Base-by-base conservation (phyloP, 768 basidiomycete species). In the Daedaleopsis nitida region DNA sequence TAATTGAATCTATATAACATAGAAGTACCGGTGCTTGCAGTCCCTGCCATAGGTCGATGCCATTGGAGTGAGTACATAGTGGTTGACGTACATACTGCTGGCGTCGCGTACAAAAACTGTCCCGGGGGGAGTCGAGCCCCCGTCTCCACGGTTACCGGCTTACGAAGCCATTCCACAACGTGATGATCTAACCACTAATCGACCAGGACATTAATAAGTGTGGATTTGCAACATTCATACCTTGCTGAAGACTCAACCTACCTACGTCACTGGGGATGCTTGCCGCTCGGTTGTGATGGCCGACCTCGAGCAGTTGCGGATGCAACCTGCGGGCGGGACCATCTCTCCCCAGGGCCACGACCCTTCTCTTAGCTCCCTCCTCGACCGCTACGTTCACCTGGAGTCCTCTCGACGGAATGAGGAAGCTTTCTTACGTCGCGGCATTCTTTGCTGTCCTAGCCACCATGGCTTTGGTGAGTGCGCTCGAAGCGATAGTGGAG, bases 361-460 rank as follows among this genome's bases (percentile, higher is more conserved):
- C 7, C 39, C 39, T 42, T 42, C 39, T 17, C 13, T 3, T 11
- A 42, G 39, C 17, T 17, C 11, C 32, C 48, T 37, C 24, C 53
- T 27, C 19, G 19, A 19, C 14, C 23, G 11, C 19, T 42, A 21
- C 50, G 49, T 35, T 45, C 50, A 13, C 47, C 54, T 45, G 16
- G 21, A 39, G 23, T 12, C 44, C 32, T n/a, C 56, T 10, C 47
- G 21, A 23, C 39, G 42, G 51, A 52, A 88, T 90, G 88, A 79
- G 88, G 64, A 89, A 88, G 68, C 83, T 80, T 0, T 90, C 87
- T 0, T 91, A 91, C 64, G 82, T 81, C 27, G 63, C 88, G 54
- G 83, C 88, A 0, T 87, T 89, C 65, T 64, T 84, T 59, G 82
- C 83, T 32, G 83, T 88, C 1, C 68, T 79, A 3, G 57, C 81